Percentiles rank a stretch among this genome's conserved stretches.
These are phyloP conservation scores for Cystobasidiaceae sp. DNA, from an alignment of 1,284 basidiomycete genomes.

Conservation along the genomic window DNA sequence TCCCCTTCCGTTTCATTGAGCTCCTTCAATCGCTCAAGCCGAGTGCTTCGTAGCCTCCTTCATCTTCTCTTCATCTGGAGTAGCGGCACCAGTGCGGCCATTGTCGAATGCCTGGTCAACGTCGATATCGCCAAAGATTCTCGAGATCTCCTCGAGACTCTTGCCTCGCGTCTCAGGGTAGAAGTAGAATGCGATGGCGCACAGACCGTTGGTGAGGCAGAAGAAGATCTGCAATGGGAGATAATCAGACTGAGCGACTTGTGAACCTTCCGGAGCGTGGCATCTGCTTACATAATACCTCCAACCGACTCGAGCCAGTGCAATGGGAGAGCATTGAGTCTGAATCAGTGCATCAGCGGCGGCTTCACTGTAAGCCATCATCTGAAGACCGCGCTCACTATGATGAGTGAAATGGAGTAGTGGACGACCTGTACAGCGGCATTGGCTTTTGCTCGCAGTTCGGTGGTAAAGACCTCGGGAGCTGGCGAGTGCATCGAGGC, in stretches of 20 bases:
- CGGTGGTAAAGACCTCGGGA: constrained; percentile 25
- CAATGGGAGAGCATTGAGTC: constrained; percentile 26
- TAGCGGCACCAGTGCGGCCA: neutral
- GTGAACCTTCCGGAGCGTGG: neutral
- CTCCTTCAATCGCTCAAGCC: too few species aligned
- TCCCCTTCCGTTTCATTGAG: too few species aligned
- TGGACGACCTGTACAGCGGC: constrained; percentile 24
- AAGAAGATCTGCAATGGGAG: constrained; percentile 2
- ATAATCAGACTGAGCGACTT: neutral
- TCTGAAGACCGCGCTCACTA: constrained; percentile 10
- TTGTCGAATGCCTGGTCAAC: constrained; percentile 1
- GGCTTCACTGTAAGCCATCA: too few species aligned
- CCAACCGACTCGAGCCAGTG: constrained; percentile 13
- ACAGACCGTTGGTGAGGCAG: constrained; percentile 22
- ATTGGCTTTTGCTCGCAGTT: constrained; percentile 19
- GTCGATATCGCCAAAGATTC: constrained; percentile 46
- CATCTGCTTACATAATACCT: constrained; percentile 16
- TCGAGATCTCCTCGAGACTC: constrained; percentile 48
- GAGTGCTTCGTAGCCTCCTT: constrained; percentile 3
- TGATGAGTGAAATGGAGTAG: constrained; percentile 19
- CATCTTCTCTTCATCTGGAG: constrained; percentile 6
- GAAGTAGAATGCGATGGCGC: constrained; percentile 21
- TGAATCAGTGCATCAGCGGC: neutral
- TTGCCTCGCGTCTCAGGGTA: constrained; percentile 41
- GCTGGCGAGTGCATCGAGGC: neutral